phyloP scores from a whole-genome alignment of 2,329 filamentous ascomycete genomes.

The Fusarium keratoplasticum region DNA sequence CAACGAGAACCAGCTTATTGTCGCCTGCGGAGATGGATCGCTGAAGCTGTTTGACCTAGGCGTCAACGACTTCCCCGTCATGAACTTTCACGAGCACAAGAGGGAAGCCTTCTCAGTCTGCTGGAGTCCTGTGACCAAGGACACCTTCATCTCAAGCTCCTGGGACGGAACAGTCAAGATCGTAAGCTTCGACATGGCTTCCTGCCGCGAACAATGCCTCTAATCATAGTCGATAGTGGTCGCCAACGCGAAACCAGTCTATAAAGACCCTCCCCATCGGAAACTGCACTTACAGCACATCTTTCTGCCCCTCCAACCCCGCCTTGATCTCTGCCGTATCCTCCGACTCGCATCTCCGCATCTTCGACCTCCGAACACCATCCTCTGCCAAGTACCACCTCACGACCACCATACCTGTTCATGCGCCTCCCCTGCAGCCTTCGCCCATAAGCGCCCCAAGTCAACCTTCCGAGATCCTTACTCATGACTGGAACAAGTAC shows the following conservation, averaged over 20 bases:
- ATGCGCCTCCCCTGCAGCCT: conserved; percentile 69
- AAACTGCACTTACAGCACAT: conserved; percentile 92
- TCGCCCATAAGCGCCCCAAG: conserved; percentile 51
- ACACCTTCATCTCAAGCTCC: conserved; percentile 88
- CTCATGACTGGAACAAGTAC: conserved; percentile 99
- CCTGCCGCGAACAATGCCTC: background rate
- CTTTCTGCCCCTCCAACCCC: conserved; percentile 89
- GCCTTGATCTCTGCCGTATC: conserved; percentile 88
- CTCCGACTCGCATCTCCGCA: conserved; percentile 86
- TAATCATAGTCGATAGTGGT: conserved; percentile 70
- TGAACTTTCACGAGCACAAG: conserved; percentile 93
- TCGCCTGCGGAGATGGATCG: conserved; percentile 91
- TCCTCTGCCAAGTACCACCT: conserved; percentile 89
- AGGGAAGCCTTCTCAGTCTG: conserved; percentile 92
- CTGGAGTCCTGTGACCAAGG: conserved; percentile 93
- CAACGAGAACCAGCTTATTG: conserved; percentile 93
- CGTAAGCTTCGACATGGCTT: conserved; percentile 50
- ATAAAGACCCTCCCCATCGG: conserved; percentile 90
- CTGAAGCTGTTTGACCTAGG: conserved; percentile 93
- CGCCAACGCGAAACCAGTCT: conserved; percentile 78
- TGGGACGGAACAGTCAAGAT: conserved; percentile 98
- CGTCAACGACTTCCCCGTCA: conserved; percentile 85
- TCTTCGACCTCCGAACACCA: conserved; percentile 93
- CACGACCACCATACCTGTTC: conserved; percentile 83
- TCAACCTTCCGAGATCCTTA: conserved; percentile 85